A percentile compares a stretch with the other conserved stretches of the same genome.
Conservation (phyloP, 225 moss, liverwort and hornwort species). For the Pseudisothecium myosuroides region DNA sequence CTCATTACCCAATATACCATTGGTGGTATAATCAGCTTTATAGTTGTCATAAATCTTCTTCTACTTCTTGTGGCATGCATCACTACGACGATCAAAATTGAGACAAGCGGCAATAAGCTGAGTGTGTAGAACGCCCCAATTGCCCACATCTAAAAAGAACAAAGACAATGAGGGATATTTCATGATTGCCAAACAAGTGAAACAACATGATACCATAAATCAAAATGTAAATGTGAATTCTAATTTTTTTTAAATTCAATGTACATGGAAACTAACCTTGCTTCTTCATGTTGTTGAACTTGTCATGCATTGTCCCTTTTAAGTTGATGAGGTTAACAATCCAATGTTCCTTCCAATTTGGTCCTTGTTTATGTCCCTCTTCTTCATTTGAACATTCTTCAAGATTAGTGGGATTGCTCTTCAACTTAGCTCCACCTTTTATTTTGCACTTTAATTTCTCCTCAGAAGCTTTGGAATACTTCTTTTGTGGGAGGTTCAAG, state of each 20-base stretch:
- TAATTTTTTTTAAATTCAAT: too few species aligned
- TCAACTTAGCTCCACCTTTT: too few species aligned
- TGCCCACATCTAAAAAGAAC: fast-evolving
- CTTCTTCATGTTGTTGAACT: not conserved
- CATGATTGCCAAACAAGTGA: too few species aligned
- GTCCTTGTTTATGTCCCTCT: not conserved
- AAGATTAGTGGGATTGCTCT: too few species aligned
- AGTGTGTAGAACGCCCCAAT: not conserved
- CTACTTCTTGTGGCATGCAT: not conserved
- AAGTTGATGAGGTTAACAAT: not conserved
- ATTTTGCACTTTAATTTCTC: too few species aligned
- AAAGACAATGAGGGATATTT: too few species aligned
- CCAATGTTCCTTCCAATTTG: not conserved
- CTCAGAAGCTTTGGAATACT: fast-evolving
- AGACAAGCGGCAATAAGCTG: not conserved
- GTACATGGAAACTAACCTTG: not conserved
- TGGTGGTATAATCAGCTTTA: not conserved
- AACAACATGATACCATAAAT: too few species aligned
- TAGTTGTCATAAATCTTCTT: not conserved
- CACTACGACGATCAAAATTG: fast-evolving
- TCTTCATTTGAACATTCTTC: not conserved
- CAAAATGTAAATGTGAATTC: fast-evolving
- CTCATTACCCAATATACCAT: fast-evolving
- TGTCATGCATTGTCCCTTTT: not conserved
- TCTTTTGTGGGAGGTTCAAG: too few species aligned